Percentiles rank a stretch among this genome's conserved stretches.
phyloP scores from a whole-genome alignment of 1,284 basidiomycete genomes.

The Puccinia hordei region DNA sequence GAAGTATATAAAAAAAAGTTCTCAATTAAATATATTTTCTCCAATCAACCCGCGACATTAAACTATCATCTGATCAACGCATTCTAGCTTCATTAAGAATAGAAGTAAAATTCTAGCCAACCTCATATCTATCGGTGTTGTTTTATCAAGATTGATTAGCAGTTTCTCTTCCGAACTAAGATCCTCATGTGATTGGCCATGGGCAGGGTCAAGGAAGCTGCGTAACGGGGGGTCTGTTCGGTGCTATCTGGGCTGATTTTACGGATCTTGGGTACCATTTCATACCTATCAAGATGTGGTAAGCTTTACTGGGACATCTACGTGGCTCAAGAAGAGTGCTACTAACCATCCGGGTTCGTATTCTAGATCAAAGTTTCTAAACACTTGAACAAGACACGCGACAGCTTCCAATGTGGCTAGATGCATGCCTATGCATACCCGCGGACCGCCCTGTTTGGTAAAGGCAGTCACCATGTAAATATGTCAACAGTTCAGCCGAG shows the following conservation, averaged over 20 bases:
- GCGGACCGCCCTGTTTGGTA: conserved; percentile 35
- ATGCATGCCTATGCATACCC: conserved; percentile 49
- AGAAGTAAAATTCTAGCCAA: neutral
- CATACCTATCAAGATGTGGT: conserved; percentile 15
- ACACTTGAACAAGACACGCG: conserved; percentile 37
- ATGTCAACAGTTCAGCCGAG: neutral
- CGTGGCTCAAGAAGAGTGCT: neutral
- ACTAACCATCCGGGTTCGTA: conserved; percentile 47
- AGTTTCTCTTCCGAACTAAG: conserved; percentile 21
- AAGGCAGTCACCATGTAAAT: neutral
- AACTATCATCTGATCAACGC: too few relatives aligned
- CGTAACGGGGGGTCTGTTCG: conserved; percentile 39
- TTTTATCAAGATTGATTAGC: neutral
- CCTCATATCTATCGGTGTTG: neutral
- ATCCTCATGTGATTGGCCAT: conserved; percentile 45
- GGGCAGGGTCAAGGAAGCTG: conserved; percentile 44
- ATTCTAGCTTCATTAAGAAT: too few relatives aligned
- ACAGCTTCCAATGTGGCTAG: conserved; percentile 44
- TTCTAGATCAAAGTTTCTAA: conserved; percentile 38
- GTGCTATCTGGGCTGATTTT: conserved; percentile 41
- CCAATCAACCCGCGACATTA: neutral
- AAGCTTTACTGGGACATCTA: neutral
- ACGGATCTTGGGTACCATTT: conserved; percentile 43
- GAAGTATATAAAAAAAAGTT: too few relatives aligned
- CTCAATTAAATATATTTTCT: too few relatives aligned